Evolutionary conservation across 2,329 filamentous ascomycete genomes (phyloP).

Genomic region (Didymella sp.): DNA sequence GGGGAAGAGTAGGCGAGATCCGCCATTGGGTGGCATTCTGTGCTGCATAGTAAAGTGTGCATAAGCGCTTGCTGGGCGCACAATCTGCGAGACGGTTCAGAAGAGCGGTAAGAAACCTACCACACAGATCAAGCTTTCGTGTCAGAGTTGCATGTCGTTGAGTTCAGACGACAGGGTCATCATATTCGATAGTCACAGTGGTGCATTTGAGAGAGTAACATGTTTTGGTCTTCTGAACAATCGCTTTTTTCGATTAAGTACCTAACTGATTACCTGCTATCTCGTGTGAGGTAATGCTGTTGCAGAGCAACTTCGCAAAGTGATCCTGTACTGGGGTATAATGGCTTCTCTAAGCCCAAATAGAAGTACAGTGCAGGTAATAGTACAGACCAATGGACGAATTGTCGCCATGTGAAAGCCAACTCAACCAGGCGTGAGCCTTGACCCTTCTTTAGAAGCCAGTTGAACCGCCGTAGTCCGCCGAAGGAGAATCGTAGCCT

Average conservation of each 20-base stretch:
- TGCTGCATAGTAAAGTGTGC: constrained; percentile 43
- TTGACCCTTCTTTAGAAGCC: constrained; percentile 41
- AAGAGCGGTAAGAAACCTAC: constrained; percentile 48
- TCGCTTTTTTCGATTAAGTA: constrained; percentile 47
- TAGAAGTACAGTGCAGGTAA: constrained; percentile 53
- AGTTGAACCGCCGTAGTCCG: constrained; percentile 39
- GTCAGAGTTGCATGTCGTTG: constrained; percentile 22
- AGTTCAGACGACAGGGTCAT: constrained; percentile 1
- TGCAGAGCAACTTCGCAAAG: constrained; percentile 32
- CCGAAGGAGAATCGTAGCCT: constrained; percentile 50
- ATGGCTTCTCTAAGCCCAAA: constrained; percentile 39
- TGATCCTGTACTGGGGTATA: constrained; percentile 42
- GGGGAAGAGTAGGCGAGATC: constrained; percentile 24
- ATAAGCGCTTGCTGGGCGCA: constrained; percentile 46
- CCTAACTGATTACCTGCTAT: constrained; percentile 44
- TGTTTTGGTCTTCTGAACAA: constrained; percentile 23
- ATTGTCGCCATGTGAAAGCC: constrained; percentile 20
- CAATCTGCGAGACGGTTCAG: constrained; percentile 43
- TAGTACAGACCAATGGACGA: constrained; percentile 48
- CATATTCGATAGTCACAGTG: background rate
- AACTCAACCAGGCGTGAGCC: constrained; percentile 48
- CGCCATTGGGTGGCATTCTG: constrained; percentile 38
- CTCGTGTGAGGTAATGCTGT: constrained; percentile 39
- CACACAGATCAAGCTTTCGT: constrained; percentile 33
- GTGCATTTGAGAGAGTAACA: background rate